Evolutionary conservation across 2,329 filamentous ascomycete genomes (phyloP).

Genomic region (Alternaria tenuissima): DNA sequence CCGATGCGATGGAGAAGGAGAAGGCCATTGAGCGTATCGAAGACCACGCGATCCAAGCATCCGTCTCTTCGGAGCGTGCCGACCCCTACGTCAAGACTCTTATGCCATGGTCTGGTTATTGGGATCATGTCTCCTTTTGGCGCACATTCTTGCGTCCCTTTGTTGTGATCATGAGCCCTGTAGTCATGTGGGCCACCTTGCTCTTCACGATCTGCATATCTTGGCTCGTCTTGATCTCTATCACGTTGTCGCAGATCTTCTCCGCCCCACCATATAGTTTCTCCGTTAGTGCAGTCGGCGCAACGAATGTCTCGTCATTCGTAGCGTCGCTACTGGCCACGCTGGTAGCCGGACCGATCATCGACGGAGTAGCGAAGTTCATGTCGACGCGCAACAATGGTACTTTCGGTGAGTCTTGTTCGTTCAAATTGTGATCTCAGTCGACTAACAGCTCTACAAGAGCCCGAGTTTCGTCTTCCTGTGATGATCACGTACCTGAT

Average conservation of each 20-base stretch:
- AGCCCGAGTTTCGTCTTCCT: slow-evolving; percentile 39
- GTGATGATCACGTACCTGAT: slow-evolving; percentile 32
- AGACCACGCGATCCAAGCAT: neutral
- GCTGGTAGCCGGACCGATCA: slow-evolving; percentile 25
- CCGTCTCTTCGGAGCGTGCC: slow-evolving; percentile 8
- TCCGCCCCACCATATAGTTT: slow-evolving; percentile 37
- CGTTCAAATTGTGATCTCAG: neutral
- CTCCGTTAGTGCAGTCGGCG: slow-evolving; percentile 31
- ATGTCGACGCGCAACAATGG: slow-evolving; percentile 36
- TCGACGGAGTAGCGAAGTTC: slow-evolving; percentile 33
- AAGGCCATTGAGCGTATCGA: slow-evolving; percentile 22
- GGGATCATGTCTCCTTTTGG: slow-evolving; percentile 33
- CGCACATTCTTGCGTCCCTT: slow-evolving; percentile 31
- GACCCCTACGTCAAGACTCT: slow-evolving; percentile 20
- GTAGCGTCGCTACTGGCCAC: slow-evolving; percentile 33
- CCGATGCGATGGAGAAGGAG: slow-evolving; percentile 18
- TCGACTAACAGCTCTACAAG: slow-evolving; percentile 2
- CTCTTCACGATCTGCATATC: slow-evolving; percentile 38
- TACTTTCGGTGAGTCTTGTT: slow-evolving; percentile 28
- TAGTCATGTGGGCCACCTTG: slow-evolving; percentile 35
- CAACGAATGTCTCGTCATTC: slow-evolving; percentile 35
- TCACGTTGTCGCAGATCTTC: slow-evolving; percentile 38
- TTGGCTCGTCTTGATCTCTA: slow-evolving; percentile 38
- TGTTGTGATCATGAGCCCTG: slow-evolving; percentile 24
- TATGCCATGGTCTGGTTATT: slow-evolving; percentile 29